Base-by-base conservation (phyloP, 768 basidiomycete species). In the Xanthoconium stramineum region DNA sequence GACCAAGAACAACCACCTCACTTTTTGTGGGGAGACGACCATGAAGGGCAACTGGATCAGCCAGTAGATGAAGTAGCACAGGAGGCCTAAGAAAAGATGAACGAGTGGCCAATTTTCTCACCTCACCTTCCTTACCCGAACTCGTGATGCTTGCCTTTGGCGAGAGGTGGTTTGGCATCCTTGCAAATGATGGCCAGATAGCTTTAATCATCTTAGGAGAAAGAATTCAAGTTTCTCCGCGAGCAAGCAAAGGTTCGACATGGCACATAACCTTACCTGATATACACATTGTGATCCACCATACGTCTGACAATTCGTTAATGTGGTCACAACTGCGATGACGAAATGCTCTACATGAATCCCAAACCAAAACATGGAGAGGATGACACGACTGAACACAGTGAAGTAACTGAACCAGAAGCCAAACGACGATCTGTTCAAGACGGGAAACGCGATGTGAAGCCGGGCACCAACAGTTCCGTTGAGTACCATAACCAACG, bases 391-490 rank as follows among this genome's bases (percentile, higher is more conserved):
- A 61, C 88, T 90, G 55, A 93, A 68, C 45, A 94, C 88, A 55
- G 83, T 84, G 69, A 93, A 93, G 72, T 92, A 93, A 66, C 88
- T 89, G 61, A 93, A 81, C 84, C 88, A 94, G 73, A 92, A 94
- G 1, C 92, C 92, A 62, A 94, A 89, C 1, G 88, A 91, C 0
- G 91, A 91, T 15, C 92, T 79, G 61, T 87, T 90, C n/a, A 92
- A 76, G 48, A 94, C 80, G 0, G 81, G 79, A 67, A 92, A 92
- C 0, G 88, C 81, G 28, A 93, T 74, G 61, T 90, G 89, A 44
- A 91, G 78, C 19, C 87, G 81, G 28, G 91, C 87, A 28, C 91
- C 89, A 29, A 83, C 79, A 6, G 86, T 84, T 47, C 91, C 91
- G 64, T 91, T 94, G 47, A 89, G 74, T 2, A 91, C 82, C 76